Evolutionary conservation across 2,329 filamentous ascomycete genomes (phyloP).

Genomic region (Helicocarpus griseus): DNA sequence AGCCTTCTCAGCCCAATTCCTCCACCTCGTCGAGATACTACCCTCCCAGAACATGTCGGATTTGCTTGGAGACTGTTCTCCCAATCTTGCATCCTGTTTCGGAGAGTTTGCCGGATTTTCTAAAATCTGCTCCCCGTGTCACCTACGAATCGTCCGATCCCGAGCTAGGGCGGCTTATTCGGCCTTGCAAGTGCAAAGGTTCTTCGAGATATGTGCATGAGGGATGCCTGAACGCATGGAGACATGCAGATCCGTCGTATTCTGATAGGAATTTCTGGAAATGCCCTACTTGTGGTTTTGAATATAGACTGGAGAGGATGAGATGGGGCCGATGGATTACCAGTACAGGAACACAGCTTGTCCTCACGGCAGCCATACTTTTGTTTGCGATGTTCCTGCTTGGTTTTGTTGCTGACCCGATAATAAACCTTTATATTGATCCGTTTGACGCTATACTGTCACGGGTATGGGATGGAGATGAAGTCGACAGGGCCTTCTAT

Average conservation of each 20-base stretch:
- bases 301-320: constrained; percentile 69
- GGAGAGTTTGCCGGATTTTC: constrained; percentile 45
- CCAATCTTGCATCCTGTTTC: constrained; percentile 50
- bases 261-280: constrained; percentile 65
- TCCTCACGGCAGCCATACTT: constrained; percentile 63
- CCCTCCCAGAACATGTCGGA: constrained; percentile 69
- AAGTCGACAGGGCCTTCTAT: constrained; percentile 20
- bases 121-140: constrained; percentile 49
- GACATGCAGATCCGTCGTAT: constrained; percentile 59
- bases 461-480: constrained; percentile 28
- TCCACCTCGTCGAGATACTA: constrained; percentile 41
- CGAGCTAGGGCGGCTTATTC: constrained; percentile 66
- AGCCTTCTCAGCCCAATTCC: background rate
- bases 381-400: constrained; percentile 65
- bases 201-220: constrained; percentile 92
- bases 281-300: constrained; percentile 79
- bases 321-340: constrained; percentile 62
- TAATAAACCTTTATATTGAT: constrained; percentile 80
- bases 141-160: constrained; percentile 66
- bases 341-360: constrained; percentile 56
- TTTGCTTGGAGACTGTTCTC: constrained; percentile 67
- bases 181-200: constrained; percentile 88
- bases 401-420: constrained; percentile 86
- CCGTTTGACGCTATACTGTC: constrained; percentile 55
- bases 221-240: constrained; percentile 75